Evolutionary conservation across 148 eudicot genomes (phyloP), one percentile per base, ranked within the genome.

Genomic region (Pharnaceum exiguum): DNA sequence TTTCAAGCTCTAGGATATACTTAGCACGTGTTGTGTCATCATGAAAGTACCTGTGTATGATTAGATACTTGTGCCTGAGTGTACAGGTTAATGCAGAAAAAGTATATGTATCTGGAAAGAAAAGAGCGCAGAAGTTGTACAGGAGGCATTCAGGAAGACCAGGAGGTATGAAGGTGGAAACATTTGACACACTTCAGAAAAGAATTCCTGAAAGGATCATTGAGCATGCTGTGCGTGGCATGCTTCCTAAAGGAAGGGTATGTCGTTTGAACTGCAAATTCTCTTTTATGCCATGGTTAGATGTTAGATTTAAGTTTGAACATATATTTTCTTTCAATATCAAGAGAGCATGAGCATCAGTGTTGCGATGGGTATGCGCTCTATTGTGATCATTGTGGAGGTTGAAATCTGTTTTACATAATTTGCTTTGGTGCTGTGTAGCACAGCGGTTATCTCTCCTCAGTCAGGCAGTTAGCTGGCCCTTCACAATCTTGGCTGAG

Each of bases 81-180:
- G 29, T 64, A 69, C 57, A 86, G 99, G 79, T 86, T 19, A 93
- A 93, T 72, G 99, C 96, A 17, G 96, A 94, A 2, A 94, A 94
- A 59, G 77, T 94, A 37, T 91, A 95, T 9, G 99, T 94, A 2
- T 86, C 96, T 25, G 96, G 99, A 28, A 94, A 86, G 71, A 94
- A 94, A 75, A 77, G 89, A 74, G 50, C 65, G 19, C 99, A 89
- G 62, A 94, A 94, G 72, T 77, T 94, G 5, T 94, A 94, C 72
- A 76, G 87, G 60, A 82, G 99, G 79, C 96, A 94, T 71, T 94
- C 95, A 31, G 99, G 99, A 61, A 85, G 99, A 62, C 99, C 99
- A 23, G 99, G 99, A 71, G 96, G 99, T 48, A 82, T 94, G 99
- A 94, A 31, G n/a, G 93, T 86, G 35, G 99, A 94, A 71, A 94